phyloP scores from a whole-genome alignment of 75 land plant species.

The Sequoia sempervirens region DNA sequence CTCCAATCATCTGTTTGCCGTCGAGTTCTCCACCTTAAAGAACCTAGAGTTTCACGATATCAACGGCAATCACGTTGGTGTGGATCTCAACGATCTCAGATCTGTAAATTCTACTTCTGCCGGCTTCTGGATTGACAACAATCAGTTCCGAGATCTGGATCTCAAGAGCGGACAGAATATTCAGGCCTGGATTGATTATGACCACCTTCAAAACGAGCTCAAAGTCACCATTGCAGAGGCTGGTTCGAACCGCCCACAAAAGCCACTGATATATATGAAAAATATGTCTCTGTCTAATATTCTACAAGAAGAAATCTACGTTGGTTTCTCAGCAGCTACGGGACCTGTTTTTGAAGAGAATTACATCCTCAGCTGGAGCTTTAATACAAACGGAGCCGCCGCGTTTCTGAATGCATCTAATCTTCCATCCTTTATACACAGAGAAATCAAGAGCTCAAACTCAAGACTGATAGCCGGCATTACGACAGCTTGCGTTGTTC shows the following conservation, averaged over 20 bases:
- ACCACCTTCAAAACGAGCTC: not conserved
- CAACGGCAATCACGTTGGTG: conserved; percentile 19
- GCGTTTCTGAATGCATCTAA: not conserved
- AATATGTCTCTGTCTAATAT: not conserved
- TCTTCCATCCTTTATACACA: not conserved
- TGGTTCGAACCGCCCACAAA: not conserved
- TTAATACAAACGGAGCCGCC: not conserved
- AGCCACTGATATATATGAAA: not conserved
- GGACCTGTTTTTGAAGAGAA: not conserved
- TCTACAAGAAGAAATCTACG: not conserved
- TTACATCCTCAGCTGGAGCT: not conserved
- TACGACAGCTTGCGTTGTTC: not conserved
- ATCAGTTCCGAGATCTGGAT: not conserved
- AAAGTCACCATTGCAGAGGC: not conserved
- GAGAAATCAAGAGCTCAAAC: not conserved
- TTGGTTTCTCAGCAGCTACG: conserved; percentile 4
- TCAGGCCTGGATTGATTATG: conserved; percentile 5
- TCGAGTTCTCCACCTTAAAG: conserved; percentile 14
- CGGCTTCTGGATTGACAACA: not conserved
- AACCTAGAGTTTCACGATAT: conserved; percentile 10
- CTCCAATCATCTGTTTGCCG: conserved; percentile 11
- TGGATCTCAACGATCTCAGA: conserved; percentile 14
- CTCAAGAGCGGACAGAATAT: not conserved
- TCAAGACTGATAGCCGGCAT: not conserved
- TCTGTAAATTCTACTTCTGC: conserved; percentile 9